A percentile compares a stretch with the other conserved stretches of the same genome.
Conservation (phyloP, 2,329 filamentous ascomycete genomes). For the Akanthomyces lecanii region DNA sequence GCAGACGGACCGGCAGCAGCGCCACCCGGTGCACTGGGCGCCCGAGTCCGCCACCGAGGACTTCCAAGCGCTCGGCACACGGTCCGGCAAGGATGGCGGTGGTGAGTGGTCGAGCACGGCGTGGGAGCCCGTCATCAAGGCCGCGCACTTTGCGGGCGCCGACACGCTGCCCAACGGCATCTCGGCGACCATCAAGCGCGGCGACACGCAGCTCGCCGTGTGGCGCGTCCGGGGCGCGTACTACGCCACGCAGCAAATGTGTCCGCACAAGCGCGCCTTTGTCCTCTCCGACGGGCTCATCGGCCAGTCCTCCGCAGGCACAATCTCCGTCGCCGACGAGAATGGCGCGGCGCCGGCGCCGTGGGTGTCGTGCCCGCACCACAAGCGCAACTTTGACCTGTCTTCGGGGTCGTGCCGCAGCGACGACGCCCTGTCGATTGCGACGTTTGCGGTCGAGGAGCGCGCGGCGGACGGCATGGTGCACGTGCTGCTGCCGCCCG, state of each 20-base stretch:
- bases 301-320: slow-evolving; percentile 52
- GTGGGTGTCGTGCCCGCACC: slow-evolving; percentile 84
- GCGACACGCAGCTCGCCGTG: slow-evolving; percentile 83
- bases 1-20: slow-evolving; percentile 67
- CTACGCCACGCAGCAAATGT: slow-evolving; percentile 92
- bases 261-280: slow-evolving; percentile 85
- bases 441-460: slow-evolving; percentile 74
- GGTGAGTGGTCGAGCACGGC: slow-evolving; percentile 43
- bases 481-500: slow-evolving; percentile 74
- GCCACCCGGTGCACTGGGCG: slow-evolving; percentile 73
- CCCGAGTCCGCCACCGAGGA: slow-evolving; percentile 60
- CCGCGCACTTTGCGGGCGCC: slow-evolving; percentile 61
- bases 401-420: slow-evolving; percentile 68
- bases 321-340: slow-evolving; percentile 15
- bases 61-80: slow-evolving; percentile 59
- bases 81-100: slow-evolving; percentile 39
- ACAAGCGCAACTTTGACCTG: slow-evolving; percentile 86
- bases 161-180: slow-evolving; percentile 66
- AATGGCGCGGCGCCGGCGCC: slow-evolving; percentile 38
- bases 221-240: slow-evolving; percentile 78
- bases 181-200: slow-evolving; percentile 73
- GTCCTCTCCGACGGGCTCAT: slow-evolving; percentile 83
- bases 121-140: slow-evolving; percentile 78
- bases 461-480: slow-evolving; percentile 64
- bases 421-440: slow-evolving; percentile 72